Evolutionary conservation across 805 yeast genomes (phyloP), one percentile per base, ranked within the genome.

Genomic region (Hanseniaspora meyeri): DNA sequence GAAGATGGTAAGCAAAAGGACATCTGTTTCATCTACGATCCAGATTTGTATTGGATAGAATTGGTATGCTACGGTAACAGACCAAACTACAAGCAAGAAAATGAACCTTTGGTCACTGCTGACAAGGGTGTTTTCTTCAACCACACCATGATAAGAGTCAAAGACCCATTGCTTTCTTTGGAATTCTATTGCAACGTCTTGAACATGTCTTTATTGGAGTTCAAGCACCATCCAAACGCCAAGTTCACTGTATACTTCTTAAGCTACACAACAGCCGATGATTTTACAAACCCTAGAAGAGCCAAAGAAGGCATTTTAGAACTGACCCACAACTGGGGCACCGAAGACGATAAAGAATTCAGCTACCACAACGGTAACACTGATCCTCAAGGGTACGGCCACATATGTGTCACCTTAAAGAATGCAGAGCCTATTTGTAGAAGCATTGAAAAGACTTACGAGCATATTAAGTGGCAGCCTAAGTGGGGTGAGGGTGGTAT

Each of bases 21-120:
- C 69, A 90, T 93, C 72, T 97, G 97, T 0, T 93, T 91, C 70
- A 95, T 84, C 7, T 77, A 90, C 62, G 98, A 93, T 65, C 97
- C 97, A 7, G 91, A 91, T 70, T 93, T 93, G 63, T 93, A 93
- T 73, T 91, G 98, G 98, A 79, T 91, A 64, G 98, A 91, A 74
- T 72, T 91, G 65, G 79, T 91, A 62, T 81, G 81, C 64, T 82
- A 79, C 62, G 74, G 71, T 19, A 59, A 64, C 55, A 59, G 62
- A 43, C 48, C 48, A 11, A 57, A 57, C 10, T n/a, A 51, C 14
- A 53, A 58, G 10, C 38, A 49, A 19, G 60, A 60, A 10, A 59
- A 53, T 10, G 64, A 61, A 24, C 45, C 48, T 6, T 50, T 39
- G 10, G 57, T 62, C 31, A 57, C 57, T 29, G 43, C 59, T 29